Conservation (phyloP, 371 early-diverging fungal species). For the Blakeslea trispora region DNA sequence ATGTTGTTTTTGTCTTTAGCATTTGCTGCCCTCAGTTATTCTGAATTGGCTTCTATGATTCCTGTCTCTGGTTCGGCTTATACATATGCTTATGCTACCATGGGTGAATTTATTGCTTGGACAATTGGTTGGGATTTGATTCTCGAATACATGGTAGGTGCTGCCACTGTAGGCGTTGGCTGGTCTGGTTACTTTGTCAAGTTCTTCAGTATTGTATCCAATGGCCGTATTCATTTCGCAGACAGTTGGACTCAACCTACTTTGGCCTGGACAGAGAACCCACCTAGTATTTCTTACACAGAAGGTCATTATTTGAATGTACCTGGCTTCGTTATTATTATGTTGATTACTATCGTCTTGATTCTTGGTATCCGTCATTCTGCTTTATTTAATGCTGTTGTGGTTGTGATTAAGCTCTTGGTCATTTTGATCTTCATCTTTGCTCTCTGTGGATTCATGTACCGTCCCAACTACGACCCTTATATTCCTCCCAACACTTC, state of each 20-base stretch:
- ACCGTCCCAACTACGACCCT: constrained; percentile 71
- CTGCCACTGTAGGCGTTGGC: constrained; percentile 72
- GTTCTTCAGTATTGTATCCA: constrained; percentile 66
- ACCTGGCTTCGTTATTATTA: constrained; percentile 70
- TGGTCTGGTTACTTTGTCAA: constrained; percentile 80
- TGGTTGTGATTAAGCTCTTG: constrained; percentile 75
- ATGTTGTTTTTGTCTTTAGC: constrained; percentile 23
- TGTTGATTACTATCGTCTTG: constrained; percentile 61
- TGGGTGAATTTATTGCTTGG: constrained; percentile 85
- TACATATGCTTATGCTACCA: constrained; percentile 81
- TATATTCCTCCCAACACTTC: constrained; percentile 72
- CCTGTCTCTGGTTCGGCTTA: constrained; percentile 86
- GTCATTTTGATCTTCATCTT: constrained; percentile 83
- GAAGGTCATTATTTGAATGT: constrained; percentile 69
- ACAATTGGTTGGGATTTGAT: constrained; percentile 85
- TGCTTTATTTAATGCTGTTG: constrained; percentile 66
- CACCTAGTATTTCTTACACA: constrained; percentile 38
- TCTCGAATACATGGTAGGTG: constrained; percentile 82
- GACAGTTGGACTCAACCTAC: constrained; percentile 63
- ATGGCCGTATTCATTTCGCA: constrained; percentile 37
- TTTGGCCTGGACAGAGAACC: constrained; percentile 55
- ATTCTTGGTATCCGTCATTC: constrained; percentile 75
- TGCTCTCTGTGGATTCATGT: constrained; percentile 62
- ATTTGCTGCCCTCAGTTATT: constrained; percentile 78
- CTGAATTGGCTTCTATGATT: constrained; percentile 83